These are phyloP conservation scores for Penicillium canescens DNA, from an alignment of 495 filamentous ascomycete species.

Conservation along the genomic window DNA sequence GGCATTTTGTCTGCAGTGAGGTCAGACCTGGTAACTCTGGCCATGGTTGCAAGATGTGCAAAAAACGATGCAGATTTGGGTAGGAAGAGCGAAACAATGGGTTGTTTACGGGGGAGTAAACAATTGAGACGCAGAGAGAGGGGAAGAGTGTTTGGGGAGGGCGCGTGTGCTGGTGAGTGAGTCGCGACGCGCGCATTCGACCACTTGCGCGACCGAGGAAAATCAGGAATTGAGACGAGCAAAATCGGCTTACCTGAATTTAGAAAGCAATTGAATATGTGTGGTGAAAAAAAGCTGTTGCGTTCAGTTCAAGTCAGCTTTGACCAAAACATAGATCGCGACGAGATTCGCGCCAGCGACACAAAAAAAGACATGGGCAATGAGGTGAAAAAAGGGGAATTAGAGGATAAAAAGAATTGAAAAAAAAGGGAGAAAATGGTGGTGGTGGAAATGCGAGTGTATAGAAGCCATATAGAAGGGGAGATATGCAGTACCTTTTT, in stretches of 20 bases:
- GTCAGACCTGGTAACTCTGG: constrained; percentile 2
- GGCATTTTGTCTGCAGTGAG: constrained; percentile 59
- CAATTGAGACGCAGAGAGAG: too few species aligned
- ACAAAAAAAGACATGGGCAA: constrained; percentile 22
- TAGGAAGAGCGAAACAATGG: too few species aligned
- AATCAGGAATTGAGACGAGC: too few species aligned
- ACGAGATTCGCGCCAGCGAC: constrained; percentile 16
- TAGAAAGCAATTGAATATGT: too few species aligned
- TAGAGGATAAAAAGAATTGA: constrained; percentile 13
- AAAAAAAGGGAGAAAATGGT: constrained; percentile 21
- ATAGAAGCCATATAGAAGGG: constrained; percentile 35
- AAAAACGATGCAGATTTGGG: too few species aligned
- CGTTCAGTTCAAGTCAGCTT: constrained; percentile 8
- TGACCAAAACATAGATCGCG: constrained; percentile 1
- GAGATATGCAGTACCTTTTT: constrained; percentile 49
- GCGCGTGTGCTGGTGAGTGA: too few species aligned
- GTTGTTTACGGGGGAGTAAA: too few species aligned
- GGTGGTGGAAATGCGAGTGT: constrained; percentile 23
- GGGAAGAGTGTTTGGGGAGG: too few species aligned
- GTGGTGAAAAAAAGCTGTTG: neutral
- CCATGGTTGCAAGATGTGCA: neutral
- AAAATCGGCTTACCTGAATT: too few species aligned
- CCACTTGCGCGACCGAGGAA: too few species aligned
- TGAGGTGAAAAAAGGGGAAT: constrained; percentile 14
- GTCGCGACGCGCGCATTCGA: too few species aligned